phyloP scores from a whole-genome alignment of 2,329 filamentous ascomycete genomes.

The Cadophora luteo-olivacea region DNA sequence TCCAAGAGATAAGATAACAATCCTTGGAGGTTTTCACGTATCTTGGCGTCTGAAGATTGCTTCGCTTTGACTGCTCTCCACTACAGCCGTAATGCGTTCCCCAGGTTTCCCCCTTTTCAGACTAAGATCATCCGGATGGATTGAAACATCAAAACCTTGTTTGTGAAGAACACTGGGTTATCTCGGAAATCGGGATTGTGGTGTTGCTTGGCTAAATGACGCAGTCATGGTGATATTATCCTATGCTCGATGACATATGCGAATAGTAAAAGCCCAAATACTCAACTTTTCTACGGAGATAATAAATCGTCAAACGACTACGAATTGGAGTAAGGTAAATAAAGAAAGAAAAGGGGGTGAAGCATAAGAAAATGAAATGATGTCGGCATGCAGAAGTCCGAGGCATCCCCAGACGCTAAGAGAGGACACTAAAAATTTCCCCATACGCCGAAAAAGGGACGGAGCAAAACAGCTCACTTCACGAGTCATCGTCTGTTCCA shows the following conservation, averaged over 20 bases:
- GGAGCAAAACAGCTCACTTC: constrained; percentile 16
- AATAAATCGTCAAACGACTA: too few relatives aligned
- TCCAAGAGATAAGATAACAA: constrained; percentile 18
- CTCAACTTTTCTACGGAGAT: too few relatives aligned
- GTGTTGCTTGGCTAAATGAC: not conserved
- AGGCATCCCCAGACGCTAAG: constrained; percentile 12
- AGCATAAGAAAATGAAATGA: not conserved
- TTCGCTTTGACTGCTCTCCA: constrained; percentile 12
- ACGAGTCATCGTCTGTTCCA: not conserved
- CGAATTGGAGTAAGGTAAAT: not conserved
- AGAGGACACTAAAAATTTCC: constrained; percentile 13
- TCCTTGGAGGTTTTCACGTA: constrained; percentile 8
- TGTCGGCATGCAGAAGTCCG: constrained; percentile 10
- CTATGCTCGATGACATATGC: not conserved
- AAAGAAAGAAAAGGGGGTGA: not conserved
- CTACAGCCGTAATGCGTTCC: not conserved
- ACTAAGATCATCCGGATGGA: not conserved
- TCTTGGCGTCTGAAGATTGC: constrained; percentile 6
- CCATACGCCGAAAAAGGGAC: constrained; percentile 4
- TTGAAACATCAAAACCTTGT: constrained; percentile 12
- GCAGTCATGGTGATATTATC: not conserved
- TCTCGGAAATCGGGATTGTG: constrained; percentile 1
- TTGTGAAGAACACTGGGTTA: too few relatives aligned
- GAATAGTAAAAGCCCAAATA: too few relatives aligned
- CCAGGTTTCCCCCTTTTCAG: not conserved